Conservation (phyloP, 1,284 basidiomycete genomes). For the Tremellales sp. region DNA sequence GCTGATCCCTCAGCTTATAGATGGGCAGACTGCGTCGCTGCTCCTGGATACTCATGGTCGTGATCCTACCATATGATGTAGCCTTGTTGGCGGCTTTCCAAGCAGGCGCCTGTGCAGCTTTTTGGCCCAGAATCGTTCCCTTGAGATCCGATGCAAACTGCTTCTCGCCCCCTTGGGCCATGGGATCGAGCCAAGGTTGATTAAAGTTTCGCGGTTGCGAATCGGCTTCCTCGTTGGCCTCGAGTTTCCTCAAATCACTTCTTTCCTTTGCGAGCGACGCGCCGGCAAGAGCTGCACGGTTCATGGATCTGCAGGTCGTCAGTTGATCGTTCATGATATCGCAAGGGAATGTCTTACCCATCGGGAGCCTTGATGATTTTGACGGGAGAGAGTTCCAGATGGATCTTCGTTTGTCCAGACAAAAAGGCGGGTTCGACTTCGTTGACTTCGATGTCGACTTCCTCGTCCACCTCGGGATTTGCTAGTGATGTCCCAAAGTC, state of each 20-base stretch:
- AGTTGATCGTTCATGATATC: neutral
- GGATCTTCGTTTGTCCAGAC: conserved; percentile 90
- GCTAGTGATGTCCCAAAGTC: conserved; percentile 72
- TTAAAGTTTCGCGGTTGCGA: conserved; percentile 89
- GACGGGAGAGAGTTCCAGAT: conserved; percentile 91
- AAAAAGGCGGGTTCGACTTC: conserved; percentile 97
- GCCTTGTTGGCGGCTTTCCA: conserved; percentile 98
- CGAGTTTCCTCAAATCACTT: conserved; percentile 87
- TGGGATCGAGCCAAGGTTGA: conserved; percentile 96
- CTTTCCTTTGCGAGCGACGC: conserved; percentile 92
- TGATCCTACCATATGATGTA: conserved; percentile 91
- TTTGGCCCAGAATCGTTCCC: conserved; percentile 72
- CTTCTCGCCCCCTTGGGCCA: conserved; percentile 81
- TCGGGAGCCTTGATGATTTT: conserved; percentile 95
- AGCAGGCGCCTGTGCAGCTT: conserved; percentile 70
- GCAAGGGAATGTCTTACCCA: conserved; percentile 50
- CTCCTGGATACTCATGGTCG: conserved; percentile 84
- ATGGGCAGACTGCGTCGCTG: conserved; percentile 89
- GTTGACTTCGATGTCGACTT: conserved; percentile 93
- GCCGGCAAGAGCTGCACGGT: conserved; percentile 90
- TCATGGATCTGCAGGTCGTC: conserved; percentile 60
- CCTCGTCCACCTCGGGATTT: conserved; percentile 87
- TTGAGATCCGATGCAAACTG: conserved; percentile 92
- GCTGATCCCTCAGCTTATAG: conserved; percentile 87
- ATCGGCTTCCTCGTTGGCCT: conserved; percentile 90